Percentiles rank a stretch among this genome's conserved stretches.
Evolutionary conservation across 148 eudicot species (phyloP).

Genomic region (Fagopyrum esculentum): DNA sequence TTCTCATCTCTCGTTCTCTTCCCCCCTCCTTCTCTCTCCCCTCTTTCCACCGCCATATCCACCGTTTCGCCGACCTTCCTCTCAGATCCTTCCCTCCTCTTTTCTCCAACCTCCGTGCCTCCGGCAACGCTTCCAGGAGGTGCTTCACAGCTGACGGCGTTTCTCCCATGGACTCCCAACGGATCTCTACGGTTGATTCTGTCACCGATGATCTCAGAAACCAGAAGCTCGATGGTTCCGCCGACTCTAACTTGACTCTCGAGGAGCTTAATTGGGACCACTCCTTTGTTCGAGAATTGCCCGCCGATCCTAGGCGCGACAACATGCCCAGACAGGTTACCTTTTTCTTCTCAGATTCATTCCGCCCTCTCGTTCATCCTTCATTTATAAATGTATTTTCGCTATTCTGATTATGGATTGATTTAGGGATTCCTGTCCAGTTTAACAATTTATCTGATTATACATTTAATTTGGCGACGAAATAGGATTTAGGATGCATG

Average conservation of each 20-base stretch:
- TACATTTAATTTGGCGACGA: neutral
- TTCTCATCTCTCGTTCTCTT: conserved; percentile 13
- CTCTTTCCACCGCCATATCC: conserved; percentile 16
- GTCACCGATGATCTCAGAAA: conserved; percentile 43
- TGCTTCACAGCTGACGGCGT: conserved; percentile 12
- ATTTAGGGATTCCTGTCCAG: neutral
- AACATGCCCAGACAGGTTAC: conserved; percentile 67
- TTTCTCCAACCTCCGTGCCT: conserved; percentile 19
- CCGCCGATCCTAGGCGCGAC: conserved; percentile 60
- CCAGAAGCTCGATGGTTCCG: conserved; percentile 29
- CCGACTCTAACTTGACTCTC: conserved; percentile 30
- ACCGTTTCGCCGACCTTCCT: conserved; percentile 11
- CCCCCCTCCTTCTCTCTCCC: conserved; percentile 22
- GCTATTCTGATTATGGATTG: neutral
- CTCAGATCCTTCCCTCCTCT: conserved; percentile 15
- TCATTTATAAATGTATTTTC: neutral
- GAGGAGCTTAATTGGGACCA: conserved; percentile 79
- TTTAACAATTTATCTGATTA: neutral
- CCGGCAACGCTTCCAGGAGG: conserved; percentile 11
- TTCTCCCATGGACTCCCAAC: conserved; percentile 31
- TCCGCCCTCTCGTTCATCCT: neutral
- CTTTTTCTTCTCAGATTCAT: neutral
- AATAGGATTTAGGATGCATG: neutral
- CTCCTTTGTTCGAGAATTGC: conserved; percentile 75
- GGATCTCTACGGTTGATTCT: conserved; percentile 30